Base-by-base conservation (phyloP, 768 basidiomycete species). In the Dendrothele bispora region DNA sequence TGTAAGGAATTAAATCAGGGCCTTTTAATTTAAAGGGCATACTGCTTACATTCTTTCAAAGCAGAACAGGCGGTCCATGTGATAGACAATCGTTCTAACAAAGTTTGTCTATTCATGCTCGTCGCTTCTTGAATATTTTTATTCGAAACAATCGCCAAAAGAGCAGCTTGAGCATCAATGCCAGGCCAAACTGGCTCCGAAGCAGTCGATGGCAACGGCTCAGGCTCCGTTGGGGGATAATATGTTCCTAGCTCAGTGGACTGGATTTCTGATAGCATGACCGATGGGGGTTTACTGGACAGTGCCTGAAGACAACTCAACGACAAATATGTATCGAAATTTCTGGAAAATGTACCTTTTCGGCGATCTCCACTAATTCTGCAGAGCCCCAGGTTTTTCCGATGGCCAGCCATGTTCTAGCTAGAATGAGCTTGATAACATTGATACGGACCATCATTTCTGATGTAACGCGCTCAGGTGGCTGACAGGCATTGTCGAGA, bases 11-110 rank as follows among this genome's bases (percentile, higher is more conserved):
- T 12, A 27, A 43, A 55, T 11, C 48, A 35, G 35, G 24, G 47
- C 10, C 5, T 28, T 38, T 39, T 29, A 35, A 8, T 12, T 15
- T 10, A 11, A 32, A 48, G 26, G 20, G 22, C 41, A 18, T 15
- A 27, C 36, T 12, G 62, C 86, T 72, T 66, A 94, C 94, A 86
- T 49, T 89, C 83, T 57, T 73, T 79, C 34, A 93, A 66, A 22
- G 91, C 91, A 10, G 73, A 67, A 46, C 91, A 82, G 7, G 86
- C 78, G 4, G 86, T 82, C 94, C 94, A 97, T 22, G 70, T 67
- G 4, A 61, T 58, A 4, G 75, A 73, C 24, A 91, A 68, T 39
- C 80, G 75, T 30, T 74, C 75, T 29, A 77, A 52, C 30, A 93
- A 62, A 3, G 64, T 65, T 36, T 81, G 70, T 43, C 72, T 71